Conservation (phyloP, 805 yeast species). For the Schwanniomyces occidentalis region DNA sequence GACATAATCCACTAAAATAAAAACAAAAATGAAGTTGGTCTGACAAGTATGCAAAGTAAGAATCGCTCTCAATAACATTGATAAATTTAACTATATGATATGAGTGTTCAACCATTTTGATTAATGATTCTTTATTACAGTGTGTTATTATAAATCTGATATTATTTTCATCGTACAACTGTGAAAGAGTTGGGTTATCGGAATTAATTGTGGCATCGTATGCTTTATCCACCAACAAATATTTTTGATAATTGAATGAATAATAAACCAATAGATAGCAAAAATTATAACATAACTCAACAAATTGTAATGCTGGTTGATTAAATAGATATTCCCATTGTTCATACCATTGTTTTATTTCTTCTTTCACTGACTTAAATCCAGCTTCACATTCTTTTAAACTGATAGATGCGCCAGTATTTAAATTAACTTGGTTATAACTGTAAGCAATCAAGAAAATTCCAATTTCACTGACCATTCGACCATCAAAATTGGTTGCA, state of each 20-base stretch:
- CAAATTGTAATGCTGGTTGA: slow-evolving; percentile 73
- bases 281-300: slow-evolving; percentile 68
- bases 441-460: slow-evolving; percentile 59
- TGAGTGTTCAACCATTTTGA: slow-evolving; percentile 42
- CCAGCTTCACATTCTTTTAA: slow-evolving; percentile 21
- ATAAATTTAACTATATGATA: slow-evolving; percentile 43
- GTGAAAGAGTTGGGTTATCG: slow-evolving; percentile 1
- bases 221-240: slow-evolving; percentile 1
- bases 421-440: slow-evolving; percentile 46
- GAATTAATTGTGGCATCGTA: not conserved
- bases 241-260: slow-evolving; percentile 31
- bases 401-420: slow-evolving; percentile 11
- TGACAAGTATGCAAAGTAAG: slow-evolving; percentile 67
- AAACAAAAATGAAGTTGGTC: slow-evolving; percentile 65
- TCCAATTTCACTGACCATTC: slow-evolving; percentile 76
- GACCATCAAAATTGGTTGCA: slow-evolving; percentile 78
- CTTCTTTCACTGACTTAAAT: slow-evolving; percentile 42
- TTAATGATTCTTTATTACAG: slow-evolving; percentile 27
- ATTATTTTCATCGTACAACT: slow-evolving; percentile 19
- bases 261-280: slow-evolving; percentile 53
- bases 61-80: slow-evolving; percentile 44
- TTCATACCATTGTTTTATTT: slow-evolving; percentile 59
- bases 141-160: slow-evolving; percentile 22
- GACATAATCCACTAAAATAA: slow-evolving; percentile 41
- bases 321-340: slow-evolving; percentile 70